Evolutionary conservation across 1,284 basidiomycete species (phyloP), one percentile per base, ranked within the genome.

Genomic region (Garcileccinum viscosum): DNA sequence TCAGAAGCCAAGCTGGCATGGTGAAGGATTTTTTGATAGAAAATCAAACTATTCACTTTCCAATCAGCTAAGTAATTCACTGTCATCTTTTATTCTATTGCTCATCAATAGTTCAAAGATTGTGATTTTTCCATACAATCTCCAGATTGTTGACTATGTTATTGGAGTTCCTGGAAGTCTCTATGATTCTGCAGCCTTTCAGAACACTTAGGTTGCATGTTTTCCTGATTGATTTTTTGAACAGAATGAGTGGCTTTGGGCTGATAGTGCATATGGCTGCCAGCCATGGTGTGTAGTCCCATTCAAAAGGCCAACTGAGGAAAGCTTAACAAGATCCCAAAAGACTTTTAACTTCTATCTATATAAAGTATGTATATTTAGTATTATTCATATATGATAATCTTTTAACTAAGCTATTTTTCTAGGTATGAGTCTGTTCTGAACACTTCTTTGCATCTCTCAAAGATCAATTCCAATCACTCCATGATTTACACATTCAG

Each of bases 61-160:
- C 0, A 67, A 67, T 37, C 75, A 75, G 40, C 63, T 75, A 38
- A 27, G 17, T 30, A 7, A 44, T 44, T 44, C n/a, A 44, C n/a
- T n/a, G n/a, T 44, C 7, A n/a, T 44, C 5, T 44, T 44, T 44
- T 44, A 44, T 44, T 44, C 30, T 56, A 32, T 56, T 56, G 42
- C 42, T 44, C 11, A n/a, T 56, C 22, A 14, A 27, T 56, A 32
- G 22, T n/a, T 37, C 35, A 60, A 62, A 68, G 75, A 24, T 75
- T 42, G 56, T 72, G 1, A 61, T 68, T 12, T 62, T 70, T 14
- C 73, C 66, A 4, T 71, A 74, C 27, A 73, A 76, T 35, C 66
- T 76, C 0, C 4, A 33, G 1, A 77, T 78, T 64, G 65, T 75
- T 3, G 71, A 78, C 60, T 77, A 77, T 72, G 53, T 58, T 0